Conservation (phyloP, 345 rosid species). For the Citrus trifoliata region DNA sequence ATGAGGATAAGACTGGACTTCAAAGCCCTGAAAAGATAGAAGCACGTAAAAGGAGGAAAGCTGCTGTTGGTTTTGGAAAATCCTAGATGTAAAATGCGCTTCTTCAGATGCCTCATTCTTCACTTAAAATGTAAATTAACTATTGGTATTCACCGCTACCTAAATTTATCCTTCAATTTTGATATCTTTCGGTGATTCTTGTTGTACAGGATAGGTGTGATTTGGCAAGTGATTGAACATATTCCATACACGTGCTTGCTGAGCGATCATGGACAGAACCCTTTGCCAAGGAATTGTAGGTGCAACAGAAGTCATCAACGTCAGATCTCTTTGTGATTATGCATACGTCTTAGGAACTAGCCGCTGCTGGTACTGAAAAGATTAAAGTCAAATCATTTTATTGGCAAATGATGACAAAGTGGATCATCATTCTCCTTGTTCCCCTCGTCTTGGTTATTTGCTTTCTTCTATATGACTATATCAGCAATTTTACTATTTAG, state of each 20-base stretch:
- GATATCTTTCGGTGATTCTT: neutral
- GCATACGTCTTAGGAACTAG: neutral
- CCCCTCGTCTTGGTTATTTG: neutral
- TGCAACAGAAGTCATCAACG: neutral
- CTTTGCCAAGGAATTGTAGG: neutral
- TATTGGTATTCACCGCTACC: too few species aligned
- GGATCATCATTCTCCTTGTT: neutral
- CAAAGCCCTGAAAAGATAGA: slow-evolving; percentile 79
- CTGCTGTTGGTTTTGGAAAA: slow-evolving; percentile 84
- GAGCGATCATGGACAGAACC: neutral
- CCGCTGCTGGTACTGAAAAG: neutral
- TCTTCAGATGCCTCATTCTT: slow-evolving; percentile 1
- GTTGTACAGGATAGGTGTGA: neutral
- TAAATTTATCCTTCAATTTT: neutral
- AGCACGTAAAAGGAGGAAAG: slow-evolving; percentile 47
- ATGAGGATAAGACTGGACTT: slow-evolving; percentile 68
- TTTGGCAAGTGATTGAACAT: neutral
- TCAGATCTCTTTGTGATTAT: neutral
- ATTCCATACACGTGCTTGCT: neutral
- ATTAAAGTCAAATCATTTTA: neutral
- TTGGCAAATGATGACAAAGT: neutral
- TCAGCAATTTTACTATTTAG: neutral
- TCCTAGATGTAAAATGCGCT: slow-evolving; percentile 31
- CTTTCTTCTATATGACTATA: neutral
- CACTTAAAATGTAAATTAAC: neutral